Evolutionary conservation across 2,329 filamentous ascomycete species (phyloP).

Genomic region (Aspergillus persii): DNA sequence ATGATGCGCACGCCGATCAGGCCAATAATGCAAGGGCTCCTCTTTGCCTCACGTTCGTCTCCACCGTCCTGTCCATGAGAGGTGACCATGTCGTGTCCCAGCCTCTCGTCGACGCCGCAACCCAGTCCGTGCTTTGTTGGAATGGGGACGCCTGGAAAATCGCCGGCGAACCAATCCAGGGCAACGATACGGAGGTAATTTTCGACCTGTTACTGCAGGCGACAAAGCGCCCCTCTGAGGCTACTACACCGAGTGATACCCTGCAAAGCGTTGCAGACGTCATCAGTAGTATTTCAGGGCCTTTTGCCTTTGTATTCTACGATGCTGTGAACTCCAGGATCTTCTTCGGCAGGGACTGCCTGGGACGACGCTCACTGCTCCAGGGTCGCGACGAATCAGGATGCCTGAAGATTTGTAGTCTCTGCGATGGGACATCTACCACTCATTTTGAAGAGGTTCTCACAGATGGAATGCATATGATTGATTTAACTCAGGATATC

Average conservation of each 20-base stretch:
- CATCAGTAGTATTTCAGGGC: slow-evolving; percentile 67
- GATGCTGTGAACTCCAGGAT: slow-evolving; percentile 62
- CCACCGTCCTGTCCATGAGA: slow-evolving; percentile 87
- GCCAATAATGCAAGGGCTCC: slow-evolving; percentile 18
- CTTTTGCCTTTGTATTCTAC: slow-evolving; percentile 86
- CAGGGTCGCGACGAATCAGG: slow-evolving; percentile 48
- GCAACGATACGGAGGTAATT: slow-evolving; percentile 75
- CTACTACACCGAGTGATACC: slow-evolving; percentile 15
- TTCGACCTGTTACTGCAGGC: slow-evolving; percentile 59
- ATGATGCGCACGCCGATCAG: slow-evolving; percentile 14
- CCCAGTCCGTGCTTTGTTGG: slow-evolving; percentile 79
- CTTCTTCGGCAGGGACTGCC: slow-evolving; percentile 81
- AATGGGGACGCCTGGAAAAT: slow-evolving; percentile 95
- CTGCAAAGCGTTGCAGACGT: slow-evolving; percentile 40
- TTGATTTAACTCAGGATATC: slow-evolving; percentile 51
- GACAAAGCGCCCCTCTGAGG: slow-evolving; percentile 14
- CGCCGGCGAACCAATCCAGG: slow-evolving; percentile 53
- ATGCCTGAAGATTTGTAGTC: slow-evolving; percentile 65
- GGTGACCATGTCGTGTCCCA: slow-evolving; percentile 70
- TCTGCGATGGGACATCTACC: slow-evolving; percentile 55
- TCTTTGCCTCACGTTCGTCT: slow-evolving; percentile 63
- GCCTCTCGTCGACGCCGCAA: slow-evolving; percentile 61
- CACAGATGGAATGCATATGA: slow-evolving; percentile 74
- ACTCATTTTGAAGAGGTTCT: slow-evolving; percentile 74
- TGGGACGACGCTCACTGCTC: slow-evolving; percentile 82